phyloP scores from a whole-genome alignment of 1,284 basidiomycete species.

The Stygiomarasmius scandens region DNA sequence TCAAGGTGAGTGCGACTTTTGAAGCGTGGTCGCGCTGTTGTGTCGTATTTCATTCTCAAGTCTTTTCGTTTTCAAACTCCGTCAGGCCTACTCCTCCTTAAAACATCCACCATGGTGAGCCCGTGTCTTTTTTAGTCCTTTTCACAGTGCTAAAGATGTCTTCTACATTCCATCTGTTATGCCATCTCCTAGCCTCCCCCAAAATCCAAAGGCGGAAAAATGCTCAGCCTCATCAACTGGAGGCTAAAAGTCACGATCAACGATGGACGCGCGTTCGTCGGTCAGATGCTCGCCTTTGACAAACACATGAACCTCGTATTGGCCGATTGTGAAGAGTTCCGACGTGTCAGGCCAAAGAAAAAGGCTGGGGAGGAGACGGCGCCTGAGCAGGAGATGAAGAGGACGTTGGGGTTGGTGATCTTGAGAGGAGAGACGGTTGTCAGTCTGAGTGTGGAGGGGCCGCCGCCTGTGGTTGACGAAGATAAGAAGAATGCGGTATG shows the following conservation, averaged over 20 bases:
- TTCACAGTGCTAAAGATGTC: background rate
- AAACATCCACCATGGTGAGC: slow-evolving; percentile 62
- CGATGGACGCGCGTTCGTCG: slow-evolving; percentile 94
- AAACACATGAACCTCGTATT: slow-evolving; percentile 99
- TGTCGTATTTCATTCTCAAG: slow-evolving; percentile 1
- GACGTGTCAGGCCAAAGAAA: slow-evolving; percentile 86
- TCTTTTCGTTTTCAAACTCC: slow-evolving; percentile 12
- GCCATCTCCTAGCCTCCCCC: slow-evolving; percentile 70
- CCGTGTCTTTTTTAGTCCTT: background rate
- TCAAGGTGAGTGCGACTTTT: no score
- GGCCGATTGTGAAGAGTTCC: slow-evolving; percentile 96
- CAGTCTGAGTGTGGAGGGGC: slow-evolving; percentile 93
- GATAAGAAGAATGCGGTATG: slow-evolving; percentile 80
- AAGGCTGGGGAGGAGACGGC: slow-evolving; percentile 79
- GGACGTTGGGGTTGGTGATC: slow-evolving; percentile 94
- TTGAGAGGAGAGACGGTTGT: slow-evolving; percentile 96
- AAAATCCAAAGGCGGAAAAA: slow-evolving; percentile 96
- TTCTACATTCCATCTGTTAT: background rate
- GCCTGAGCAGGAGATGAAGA: slow-evolving; percentile 93
- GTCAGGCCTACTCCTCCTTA: slow-evolving; percentile 20
- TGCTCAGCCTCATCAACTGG: slow-evolving; percentile 98
- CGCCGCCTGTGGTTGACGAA: slow-evolving; percentile 89
- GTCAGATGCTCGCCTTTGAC: slow-evolving; percentile 99
- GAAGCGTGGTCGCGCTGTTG: background rate
- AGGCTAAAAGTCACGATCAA: slow-evolving; percentile 96